Evolutionary conservation across 495 filamentous ascomycete genomes (phyloP), one percentile per base, ranked within the genome.

Genomic region (Talaromyces proteolyticus): DNA sequence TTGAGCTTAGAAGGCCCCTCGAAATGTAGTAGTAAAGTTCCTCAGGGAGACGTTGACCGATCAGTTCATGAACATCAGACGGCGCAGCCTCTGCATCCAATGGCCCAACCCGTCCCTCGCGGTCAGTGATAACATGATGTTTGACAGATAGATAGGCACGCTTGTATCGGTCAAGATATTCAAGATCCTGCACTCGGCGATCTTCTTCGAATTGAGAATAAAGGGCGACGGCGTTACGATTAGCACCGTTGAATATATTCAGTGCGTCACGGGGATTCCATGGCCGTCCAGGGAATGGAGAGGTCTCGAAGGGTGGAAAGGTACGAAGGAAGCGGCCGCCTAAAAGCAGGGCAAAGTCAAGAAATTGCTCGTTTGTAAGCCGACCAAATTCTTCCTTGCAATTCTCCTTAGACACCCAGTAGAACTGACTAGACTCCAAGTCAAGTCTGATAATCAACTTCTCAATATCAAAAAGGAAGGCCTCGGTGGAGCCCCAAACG

Each of bases 21-120:
- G 89, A 88, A 25, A 97, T 77, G 57, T 99, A 97, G 62, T 88
- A 87, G 63, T 90, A 95, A 5, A 99, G 71, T 67, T 99, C 94
- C 47, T 91, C 82, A 2, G 94, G 91, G 14, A 99, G 75, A 25
- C 90, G 88, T 47, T 91, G 81, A 18, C 91, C 90, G 54, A 95
- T 85, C 60, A 96, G 87, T 56, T 91, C 85, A 65, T 93, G 88
- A 53, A 90, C 77, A 64, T 97, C 92, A 18, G 72, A 74, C 16
- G 93, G 91, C 2, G 86, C 77, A 26, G 78, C 68, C 6, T 85
- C 82, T 25, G 73, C 73, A 51, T 89, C 81, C 58, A 89, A 73
- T 3, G 86, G 84, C 46, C 80, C 82, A 42, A 95, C 77, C 47
- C 81, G 76, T 16, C 91, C 93, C 44, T 85, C 81, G 19, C 78